Base-by-base conservation (phyloP, 2,329 filamentous ascomycete species). In the Peltaster fructicola region DNA sequence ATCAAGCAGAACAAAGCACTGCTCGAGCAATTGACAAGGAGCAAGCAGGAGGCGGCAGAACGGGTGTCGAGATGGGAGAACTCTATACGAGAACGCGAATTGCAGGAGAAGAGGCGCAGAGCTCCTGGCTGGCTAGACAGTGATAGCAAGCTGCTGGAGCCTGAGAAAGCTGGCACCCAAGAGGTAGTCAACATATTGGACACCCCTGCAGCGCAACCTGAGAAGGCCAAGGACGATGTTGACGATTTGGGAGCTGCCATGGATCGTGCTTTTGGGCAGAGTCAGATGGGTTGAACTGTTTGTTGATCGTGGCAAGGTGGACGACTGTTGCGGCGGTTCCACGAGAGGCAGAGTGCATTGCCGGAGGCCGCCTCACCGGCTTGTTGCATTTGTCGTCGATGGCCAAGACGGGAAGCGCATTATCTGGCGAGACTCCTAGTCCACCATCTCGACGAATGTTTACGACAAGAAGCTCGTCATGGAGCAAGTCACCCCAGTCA, bases 101-200 rank as follows among this genome's bases (percentile, higher is more conserved):
- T 84, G 32, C 74, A 73, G 4, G 77, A 84, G 65, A 85, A 82
- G 61, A 60, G 80, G 36, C 59, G 76, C 27, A 64, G 82, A 10
- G 79, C 79, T 7, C 79, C 78, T 0, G 78, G 79, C 1, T 88
- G 77, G 74, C 52, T 85, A 38, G 78, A 85, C 40, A 76, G 74
- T 38, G 72, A 79, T 27, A 64, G 67, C 24, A 57, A 69, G 26
- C 53, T 85, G 23, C 48, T 85, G 25, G 64, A 76, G 50, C 78
- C 78, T 0, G 68, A 75, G 52, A 63, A 58, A 39, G 29, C 34
- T 10, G 33, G 25, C 14, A 27, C 24, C 22, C 15, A 30, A 24
- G 33, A 33, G n/a, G 33, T 35, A 12, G 26, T 15, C 7, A 39
- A 35, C 26, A 26, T 43, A 26, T 41, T 48, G 42, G 37, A 41